phyloP scores from a whole-genome alignment of 2,329 filamentous ascomycete genomes.

The Paramyrothecium roridum region DNA sequence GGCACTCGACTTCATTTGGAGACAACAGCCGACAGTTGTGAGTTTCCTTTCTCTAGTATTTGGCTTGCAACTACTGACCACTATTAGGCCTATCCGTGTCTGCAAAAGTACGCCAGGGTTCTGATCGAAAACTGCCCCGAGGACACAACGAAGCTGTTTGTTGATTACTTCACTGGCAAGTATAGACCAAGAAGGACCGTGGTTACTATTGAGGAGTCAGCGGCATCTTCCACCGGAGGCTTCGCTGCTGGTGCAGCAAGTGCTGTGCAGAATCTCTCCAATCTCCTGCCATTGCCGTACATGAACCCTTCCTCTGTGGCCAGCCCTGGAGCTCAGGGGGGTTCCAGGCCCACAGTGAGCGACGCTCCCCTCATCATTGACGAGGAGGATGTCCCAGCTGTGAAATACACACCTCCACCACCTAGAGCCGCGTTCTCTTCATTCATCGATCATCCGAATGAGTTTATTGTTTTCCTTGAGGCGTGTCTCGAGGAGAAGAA shows the following conservation, averaged over 20 bases:
- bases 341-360: constrained; percentile 45
- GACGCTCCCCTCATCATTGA: constrained; percentile 51
- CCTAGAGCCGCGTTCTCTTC: constrained; percentile 91
- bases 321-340: constrained; percentile 48
- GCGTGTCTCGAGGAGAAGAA: constrained; percentile 73
- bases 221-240: constrained; percentile 35
- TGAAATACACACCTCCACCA: constrained; percentile 73
- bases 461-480: constrained; percentile 91
- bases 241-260: constrained; percentile 61
- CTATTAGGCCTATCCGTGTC: constrained; percentile 71
- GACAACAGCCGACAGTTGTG: constrained; percentile 74
- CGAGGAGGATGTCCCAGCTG: constrained; percentile 39
- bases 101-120: constrained; percentile 94
- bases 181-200: constrained; percentile 71
- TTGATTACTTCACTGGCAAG: constrained; percentile 88
- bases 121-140: constrained; percentile 82
- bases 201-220: constrained; percentile 28
- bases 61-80: constrained; percentile 23
- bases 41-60: constrained; percentile 24
- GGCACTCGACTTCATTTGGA: constrained; percentile 88
- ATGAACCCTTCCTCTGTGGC: constrained; percentile 64
- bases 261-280: constrained; percentile 82
- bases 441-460: constrained; percentile 88
- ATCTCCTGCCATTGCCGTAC: constrained; percentile 79
- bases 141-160: constrained; percentile 82